Percentiles rank a stretch among this genome's conserved stretches.
Conservation (phyloP, 2,329 filamentous ascomycete genomes). For the Colletotrichum eremochloae region DNA sequence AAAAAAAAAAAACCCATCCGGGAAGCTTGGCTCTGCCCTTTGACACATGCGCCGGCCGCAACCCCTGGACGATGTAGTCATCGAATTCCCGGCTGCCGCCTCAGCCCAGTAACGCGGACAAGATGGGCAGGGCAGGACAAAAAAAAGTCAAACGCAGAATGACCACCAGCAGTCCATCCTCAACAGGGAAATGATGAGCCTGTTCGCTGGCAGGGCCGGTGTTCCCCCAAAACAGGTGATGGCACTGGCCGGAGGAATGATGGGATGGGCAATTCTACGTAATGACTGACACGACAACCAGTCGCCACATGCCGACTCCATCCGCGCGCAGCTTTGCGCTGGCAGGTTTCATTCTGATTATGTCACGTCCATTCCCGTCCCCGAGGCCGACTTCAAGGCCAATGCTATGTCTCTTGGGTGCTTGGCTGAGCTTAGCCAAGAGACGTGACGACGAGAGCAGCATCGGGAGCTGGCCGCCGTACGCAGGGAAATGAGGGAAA, state of each 20-base stretch:
- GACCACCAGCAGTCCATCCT: constrained; percentile 13
- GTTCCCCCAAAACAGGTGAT: constrained; percentile 17
- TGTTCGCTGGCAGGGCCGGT: constrained; percentile 14
- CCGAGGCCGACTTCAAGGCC: neutral
- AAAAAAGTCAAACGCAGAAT: no score
- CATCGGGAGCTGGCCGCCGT: neutral
- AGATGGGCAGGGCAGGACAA: neutral
- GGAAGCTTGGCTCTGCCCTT: constrained; percentile 19
- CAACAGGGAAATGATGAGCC: constrained; percentile 36
- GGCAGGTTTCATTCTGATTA: constrained; percentile 17
- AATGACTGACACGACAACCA: constrained; percentile 39
- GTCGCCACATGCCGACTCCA: constrained; percentile 38
- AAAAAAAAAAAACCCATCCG: neutral
- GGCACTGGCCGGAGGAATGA: constrained; percentile 16
- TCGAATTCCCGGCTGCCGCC: neutral
- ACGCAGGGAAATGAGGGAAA: neutral
- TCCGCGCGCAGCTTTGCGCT: constrained; percentile 10
- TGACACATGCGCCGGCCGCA: constrained; percentile 15
- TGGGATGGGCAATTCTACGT: constrained; percentile 33
- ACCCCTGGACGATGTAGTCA: constrained; percentile 16
- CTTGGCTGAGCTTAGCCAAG: neutral
- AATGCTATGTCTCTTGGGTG: neutral
- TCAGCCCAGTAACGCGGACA: neutral
- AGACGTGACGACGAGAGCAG: neutral
- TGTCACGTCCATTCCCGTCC: constrained; percentile 13